A percentile compares a stretch with the other conserved stretches of the same genome.
phyloP scores from a whole-genome alignment of 495 filamentous ascomycete genomes.

The Neurospora sublineolata region DNA sequence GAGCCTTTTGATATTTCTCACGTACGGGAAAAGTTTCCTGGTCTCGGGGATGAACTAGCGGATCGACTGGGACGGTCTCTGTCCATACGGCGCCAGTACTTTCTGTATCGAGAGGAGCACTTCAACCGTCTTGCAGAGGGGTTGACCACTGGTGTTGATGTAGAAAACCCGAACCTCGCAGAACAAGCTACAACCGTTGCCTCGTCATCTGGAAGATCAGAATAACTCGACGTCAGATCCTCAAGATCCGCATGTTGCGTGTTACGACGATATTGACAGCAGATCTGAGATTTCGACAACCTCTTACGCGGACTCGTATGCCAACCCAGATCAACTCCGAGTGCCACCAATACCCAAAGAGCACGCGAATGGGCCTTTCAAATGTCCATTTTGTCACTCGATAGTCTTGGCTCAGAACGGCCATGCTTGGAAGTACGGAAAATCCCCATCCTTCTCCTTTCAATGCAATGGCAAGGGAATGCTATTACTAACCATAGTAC shows the following conservation, averaged over 20 bases:
- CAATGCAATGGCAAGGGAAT: too few species aligned
- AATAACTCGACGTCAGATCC: background rate
- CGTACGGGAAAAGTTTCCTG: conserved; percentile 4
- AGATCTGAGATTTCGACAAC: background rate
- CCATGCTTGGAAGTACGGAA: conserved; percentile 17
- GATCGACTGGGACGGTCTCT: conserved; percentile 27
- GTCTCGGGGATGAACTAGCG: conserved; percentile 17
- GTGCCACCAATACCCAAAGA: conserved; percentile 8
- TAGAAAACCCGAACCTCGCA: too few species aligned
- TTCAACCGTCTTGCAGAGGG: conserved; percentile 18
- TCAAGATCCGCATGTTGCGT: too few species aligned
- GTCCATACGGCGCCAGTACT: conserved; percentile 22
- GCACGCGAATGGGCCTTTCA: conserved; percentile 11
- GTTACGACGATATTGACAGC: background rate
- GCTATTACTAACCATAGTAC: too few species aligned
- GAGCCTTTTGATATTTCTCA: conserved; percentile 1
- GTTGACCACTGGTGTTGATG: background rate
- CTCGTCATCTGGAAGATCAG: background rate
- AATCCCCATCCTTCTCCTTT: background rate
- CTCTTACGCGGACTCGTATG: background rate
- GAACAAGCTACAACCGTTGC: background rate
- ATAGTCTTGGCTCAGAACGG: conserved; percentile 11
- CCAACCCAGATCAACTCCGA: background rate
- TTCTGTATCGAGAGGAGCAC: conserved; percentile 30
- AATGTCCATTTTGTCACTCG: conserved; percentile 22